These are phyloP conservation scores for Ceratocystis diversiconidia DNA, from an alignment of 2,329 filamentous ascomycete species.

Conservation along the genomic window DNA sequence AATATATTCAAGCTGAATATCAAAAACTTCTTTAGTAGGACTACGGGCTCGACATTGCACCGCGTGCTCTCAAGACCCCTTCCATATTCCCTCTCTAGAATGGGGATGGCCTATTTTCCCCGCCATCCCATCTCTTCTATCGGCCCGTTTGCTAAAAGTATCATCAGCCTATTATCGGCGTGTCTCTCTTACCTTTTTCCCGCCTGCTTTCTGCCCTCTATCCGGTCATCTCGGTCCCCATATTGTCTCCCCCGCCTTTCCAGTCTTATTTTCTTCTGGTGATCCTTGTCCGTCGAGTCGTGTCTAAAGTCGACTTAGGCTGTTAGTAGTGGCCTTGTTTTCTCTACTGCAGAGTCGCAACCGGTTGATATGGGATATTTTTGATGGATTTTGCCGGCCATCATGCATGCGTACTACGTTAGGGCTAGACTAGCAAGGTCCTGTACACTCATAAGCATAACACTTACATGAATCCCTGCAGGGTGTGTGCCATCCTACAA, in stretches of 20 bases:
- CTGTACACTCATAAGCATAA: too few relatives aligned
- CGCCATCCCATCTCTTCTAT: not conserved
- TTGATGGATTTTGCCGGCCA: slow-evolving; percentile 7
- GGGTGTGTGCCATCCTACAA: not conserved
- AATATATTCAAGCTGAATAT: too few relatives aligned
- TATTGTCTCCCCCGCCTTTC: slow-evolving; percentile 1
- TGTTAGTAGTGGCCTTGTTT: not conserved
- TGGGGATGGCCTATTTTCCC: not conserved
- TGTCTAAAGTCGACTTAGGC: not conserved
- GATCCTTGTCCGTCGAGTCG: not conserved
- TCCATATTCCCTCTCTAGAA: not conserved
- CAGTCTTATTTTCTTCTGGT: not conserved
- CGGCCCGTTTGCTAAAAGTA: slow-evolving; percentile 4
- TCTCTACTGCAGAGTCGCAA: not conserved
- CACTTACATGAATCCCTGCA: too few relatives aligned
- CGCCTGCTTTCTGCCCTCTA: not conserved
- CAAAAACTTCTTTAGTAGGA: too few relatives aligned
- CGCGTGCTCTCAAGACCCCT: not conserved
- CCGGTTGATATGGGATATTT: not conserved
- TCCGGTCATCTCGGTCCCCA: not conserved
- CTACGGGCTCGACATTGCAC: not conserved
- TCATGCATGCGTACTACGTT: not conserved
- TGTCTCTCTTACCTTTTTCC: not conserved
- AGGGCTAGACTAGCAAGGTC: not conserved
- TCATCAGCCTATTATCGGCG: not conserved